Base-by-base conservation (phyloP, 164 flowering plant species). In the Platanus orientalis region DNA sequence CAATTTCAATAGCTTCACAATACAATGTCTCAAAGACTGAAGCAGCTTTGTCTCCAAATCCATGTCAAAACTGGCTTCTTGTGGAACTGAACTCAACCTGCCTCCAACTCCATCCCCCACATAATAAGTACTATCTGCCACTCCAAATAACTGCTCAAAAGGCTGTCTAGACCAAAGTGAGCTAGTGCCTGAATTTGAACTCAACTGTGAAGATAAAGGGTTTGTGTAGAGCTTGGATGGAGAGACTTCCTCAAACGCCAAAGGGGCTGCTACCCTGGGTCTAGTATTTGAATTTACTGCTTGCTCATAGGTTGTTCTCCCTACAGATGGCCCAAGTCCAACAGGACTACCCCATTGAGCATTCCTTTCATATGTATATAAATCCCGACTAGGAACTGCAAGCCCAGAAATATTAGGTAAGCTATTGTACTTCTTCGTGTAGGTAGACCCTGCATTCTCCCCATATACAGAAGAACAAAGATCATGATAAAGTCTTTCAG, bases 141-240 rank as follows among this genome's bases (percentile, higher is more conserved):
- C 77, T 19, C 99, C 97, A 79, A 86, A 73, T 52, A 75, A 82
- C 74, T 87, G 96, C 78, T 95, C 99, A 74, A 63, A 85, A 58
- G 97, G 99, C 75, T 92, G 96, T 69, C 76, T 81, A 54, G 92
- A 79, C 96, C 97, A 95, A 26, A 91, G 76, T 20, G 97, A 90
- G 42, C 81, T 76, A 11, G 84, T 64, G 5, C 75, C 79, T 16
- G 79, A 63, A 42, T 72, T 62, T n/a, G 87, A 57, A 70, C 44
- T 69, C 45, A 63, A 54, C 59, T 75, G 84, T 34, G 73, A 65
- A 17, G 85, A 64, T 30, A 81, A 77, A 25, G 83, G 69, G 69
- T 81, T 86, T 64, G 76, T 68, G 54, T 83, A 79, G 27, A 67
- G 74, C 67, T 77, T 84, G 28, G 89, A 77, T 40, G 89, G 88